Percentiles rank a stretch among this genome's conserved stretches.
These are phyloP conservation scores for Hymenoscyphus infarciens DNA, from an alignment of 2,329 filamentous ascomycete genomes.

Conservation along the genomic window DNA sequence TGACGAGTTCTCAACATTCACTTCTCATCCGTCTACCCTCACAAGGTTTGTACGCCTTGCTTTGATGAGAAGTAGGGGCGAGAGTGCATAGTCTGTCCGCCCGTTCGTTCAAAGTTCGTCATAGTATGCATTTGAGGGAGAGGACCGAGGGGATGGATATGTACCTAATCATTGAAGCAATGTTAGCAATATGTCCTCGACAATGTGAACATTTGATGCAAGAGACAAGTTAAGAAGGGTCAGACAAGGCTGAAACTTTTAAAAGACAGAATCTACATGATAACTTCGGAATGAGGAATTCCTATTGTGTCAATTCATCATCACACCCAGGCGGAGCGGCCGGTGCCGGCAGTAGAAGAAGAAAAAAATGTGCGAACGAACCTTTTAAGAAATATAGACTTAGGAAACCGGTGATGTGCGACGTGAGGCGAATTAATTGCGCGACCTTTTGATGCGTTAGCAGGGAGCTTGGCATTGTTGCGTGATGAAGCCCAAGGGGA, in stretches of 20 bases:
- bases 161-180: constrained; percentile 32
- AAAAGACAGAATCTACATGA: constrained; percentile 38
- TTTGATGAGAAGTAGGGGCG: constrained; percentile 36
- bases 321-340: constrained; percentile 31
- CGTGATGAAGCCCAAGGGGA: neutral
- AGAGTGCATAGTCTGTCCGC: constrained; percentile 42
- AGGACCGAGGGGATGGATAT: constrained; percentile 16
- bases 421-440: neutral
- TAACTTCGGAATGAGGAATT: constrained; percentile 38
- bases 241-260: constrained; percentile 46
- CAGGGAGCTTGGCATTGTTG: neutral
- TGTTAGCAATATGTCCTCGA: constrained; percentile 24
- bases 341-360: neutral
- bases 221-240: constrained; percentile 29
- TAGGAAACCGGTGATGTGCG: neutral
- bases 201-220: constrained; percentile 11
- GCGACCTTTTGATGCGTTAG: constrained; percentile 8
- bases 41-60: constrained; percentile 41
- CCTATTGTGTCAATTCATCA: constrained; percentile 37
- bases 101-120: constrained; percentile 46
- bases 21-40: constrained; percentile 35
- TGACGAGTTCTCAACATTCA: constrained; percentile 45
- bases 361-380: constrained; percentile 24
- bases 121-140: constrained; percentile 30
- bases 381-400: constrained; percentile 27